Evolutionary conservation across 2,329 filamentous ascomycete species (phyloP).

Genomic region (Ophiostoma pallidulum): DNA sequence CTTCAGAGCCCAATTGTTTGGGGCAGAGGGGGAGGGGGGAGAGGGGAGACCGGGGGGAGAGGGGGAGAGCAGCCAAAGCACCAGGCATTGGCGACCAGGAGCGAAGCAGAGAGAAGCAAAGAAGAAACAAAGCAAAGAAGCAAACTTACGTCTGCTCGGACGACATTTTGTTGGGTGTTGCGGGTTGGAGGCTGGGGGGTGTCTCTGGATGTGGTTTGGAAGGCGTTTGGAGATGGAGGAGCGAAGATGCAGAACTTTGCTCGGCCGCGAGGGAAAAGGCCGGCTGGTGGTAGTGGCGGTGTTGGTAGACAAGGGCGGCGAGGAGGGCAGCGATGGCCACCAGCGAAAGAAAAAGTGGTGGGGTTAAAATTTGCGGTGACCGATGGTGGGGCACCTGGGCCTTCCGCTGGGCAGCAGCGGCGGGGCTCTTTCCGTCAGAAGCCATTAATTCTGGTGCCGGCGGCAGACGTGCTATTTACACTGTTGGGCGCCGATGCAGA

Average conservation of each 20-base stretch:
- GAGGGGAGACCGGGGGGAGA: no score
- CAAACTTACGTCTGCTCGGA: slow-evolving; percentile 74
- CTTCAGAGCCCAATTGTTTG: neutral
- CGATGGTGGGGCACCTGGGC: slow-evolving; percentile 14
- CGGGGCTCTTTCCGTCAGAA: no score
- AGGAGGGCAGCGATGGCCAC: slow-evolving; percentile 13
- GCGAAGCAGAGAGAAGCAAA: neutral
- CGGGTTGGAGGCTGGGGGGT: neutral
- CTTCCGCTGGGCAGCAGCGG: no score
- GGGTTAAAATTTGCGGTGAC: slow-evolving; percentile 29
- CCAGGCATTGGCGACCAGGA: no score
- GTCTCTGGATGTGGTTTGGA: slow-evolving; percentile 19
- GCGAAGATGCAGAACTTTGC: slow-evolving; percentile 9
- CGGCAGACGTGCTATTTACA: no score
- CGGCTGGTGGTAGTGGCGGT: slow-evolving; percentile 8
- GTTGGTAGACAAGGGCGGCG: slow-evolving; percentile 14
- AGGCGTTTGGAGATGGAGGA: slow-evolving; percentile 22
- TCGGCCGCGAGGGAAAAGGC: slow-evolving; percentile 5
- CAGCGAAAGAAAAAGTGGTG: slow-evolving; percentile 28
- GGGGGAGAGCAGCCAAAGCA: no score
- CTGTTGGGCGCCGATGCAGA: no score
- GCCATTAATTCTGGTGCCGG: no score
- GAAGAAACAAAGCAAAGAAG: neutral
- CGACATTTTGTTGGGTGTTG: slow-evolving; percentile 50
- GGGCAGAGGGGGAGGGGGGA: no score